Evolutionary conservation across 83 land plant genomes (phyloP).

Genomic region (Picea mariana): DNA sequence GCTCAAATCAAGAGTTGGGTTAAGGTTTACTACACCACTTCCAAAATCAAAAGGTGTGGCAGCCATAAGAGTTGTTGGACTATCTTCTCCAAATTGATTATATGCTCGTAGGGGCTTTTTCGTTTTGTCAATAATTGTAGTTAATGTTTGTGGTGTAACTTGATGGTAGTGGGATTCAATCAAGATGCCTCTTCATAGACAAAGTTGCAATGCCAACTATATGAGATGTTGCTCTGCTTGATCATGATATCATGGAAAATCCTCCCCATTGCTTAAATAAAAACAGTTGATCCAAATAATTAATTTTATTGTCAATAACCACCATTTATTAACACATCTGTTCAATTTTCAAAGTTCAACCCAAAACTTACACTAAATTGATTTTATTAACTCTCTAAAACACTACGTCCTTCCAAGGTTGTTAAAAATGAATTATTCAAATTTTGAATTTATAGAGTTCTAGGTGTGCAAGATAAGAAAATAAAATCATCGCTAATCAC

Average conservation of each 20-base stretch:
- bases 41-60: conserved; percentile 91
- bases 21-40: conserved; percentile 72
- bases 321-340: too few species aligned
- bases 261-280: conserved; percentile 54
- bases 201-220: conserved; percentile 79
- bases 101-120: conserved; percentile 72
- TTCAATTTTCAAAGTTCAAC: too few species aligned
- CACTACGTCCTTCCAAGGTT: too few species aligned
- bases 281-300: not conserved
- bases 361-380: too few species aligned
- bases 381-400: too few species aligned
- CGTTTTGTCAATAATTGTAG: conserved; percentile 49
- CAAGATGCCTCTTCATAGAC: conserved; percentile 61
- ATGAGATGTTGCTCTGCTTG: conserved; percentile 92
- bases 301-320: too few species aligned
- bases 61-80: conserved; percentile 29
- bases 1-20: conserved; percentile 78
- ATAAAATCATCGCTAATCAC: too few species aligned
- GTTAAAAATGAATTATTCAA: too few species aligned
- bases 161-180: conserved; percentile 80
- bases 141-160: conserved; percentile 77
- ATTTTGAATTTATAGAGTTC: too few species aligned
- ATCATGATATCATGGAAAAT: conserved; percentile 83
- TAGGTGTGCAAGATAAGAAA: too few species aligned
- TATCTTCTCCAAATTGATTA: conserved; percentile 50